Conservation (phyloP, 2,329 filamentous ascomycete species). For the Fusarium sp. region DNA sequence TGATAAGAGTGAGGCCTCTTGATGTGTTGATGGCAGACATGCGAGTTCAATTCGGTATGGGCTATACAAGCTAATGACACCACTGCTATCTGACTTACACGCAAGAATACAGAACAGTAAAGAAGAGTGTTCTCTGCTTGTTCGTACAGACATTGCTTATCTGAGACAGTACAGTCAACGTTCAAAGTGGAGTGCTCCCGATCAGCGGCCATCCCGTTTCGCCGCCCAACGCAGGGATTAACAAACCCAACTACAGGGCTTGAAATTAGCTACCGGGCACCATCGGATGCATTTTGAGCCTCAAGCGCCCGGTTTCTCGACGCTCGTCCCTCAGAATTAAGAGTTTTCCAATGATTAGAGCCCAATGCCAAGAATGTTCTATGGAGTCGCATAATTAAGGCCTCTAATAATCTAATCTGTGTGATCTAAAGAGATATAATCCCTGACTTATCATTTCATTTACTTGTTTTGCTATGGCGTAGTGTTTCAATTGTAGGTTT, state of each 20-base stretch:
- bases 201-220: slow-evolving; percentile 34
- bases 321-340: slow-evolving; percentile 7
- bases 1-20: slow-evolving; percentile 34
- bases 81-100: background rate
- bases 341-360: background rate
- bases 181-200: slow-evolving; percentile 22
- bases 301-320: slow-evolving; percentile 15
- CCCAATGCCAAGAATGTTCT: slow-evolving; percentile 4
- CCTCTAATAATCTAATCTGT: slow-evolving; percentile 1
- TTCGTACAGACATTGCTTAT: background rate
- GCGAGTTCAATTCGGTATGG: background rate
- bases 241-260: slow-evolving; percentile 31
- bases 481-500: background rate
- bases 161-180: background rate
- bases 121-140: background rate
- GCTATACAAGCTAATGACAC: background rate
- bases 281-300: slow-evolving; percentile 18
- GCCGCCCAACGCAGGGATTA: slow-evolving; percentile 35
- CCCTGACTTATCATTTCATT: background rate
- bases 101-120: background rate
- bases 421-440: background rate
- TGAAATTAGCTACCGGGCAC: slow-evolving; percentile 37
- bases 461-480: background rate
- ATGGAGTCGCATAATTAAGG: slow-evolving; percentile 9
- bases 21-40: no score